phyloP scores from a whole-genome alignment of 805 yeast genomes.

The Jamesozyma rosinii region DNA sequence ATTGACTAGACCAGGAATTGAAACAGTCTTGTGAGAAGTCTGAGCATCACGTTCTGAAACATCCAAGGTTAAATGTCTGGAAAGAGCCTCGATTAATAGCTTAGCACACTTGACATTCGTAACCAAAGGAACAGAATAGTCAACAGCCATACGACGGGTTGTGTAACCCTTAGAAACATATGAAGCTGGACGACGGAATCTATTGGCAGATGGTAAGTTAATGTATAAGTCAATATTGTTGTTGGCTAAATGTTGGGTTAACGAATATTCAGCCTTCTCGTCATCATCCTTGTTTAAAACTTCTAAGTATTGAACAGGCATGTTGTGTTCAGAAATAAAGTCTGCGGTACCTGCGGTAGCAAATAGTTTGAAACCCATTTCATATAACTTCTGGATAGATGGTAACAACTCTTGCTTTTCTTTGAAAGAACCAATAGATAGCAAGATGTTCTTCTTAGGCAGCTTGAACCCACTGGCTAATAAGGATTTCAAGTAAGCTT shows the following conservation, averaged over 20 bases:
- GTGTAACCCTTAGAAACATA: conserved; percentile 95
- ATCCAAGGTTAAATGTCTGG: conserved; percentile 56
- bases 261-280: conserved; percentile 86
- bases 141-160: conserved; percentile 99
- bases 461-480: conserved; percentile 90
- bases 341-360: conserved; percentile 99
- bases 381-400: conserved; percentile 66
- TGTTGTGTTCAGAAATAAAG: conserved; percentile 86
- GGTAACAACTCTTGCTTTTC: conserved; percentile 93
- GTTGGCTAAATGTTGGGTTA: conserved; percentile 93
- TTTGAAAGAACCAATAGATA: conserved; percentile 93
- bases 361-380: conserved; percentile 80
- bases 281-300: conserved; percentile 65
- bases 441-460: conserved; percentile 88
- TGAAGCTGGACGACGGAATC: conserved; percentile 97
- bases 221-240: conserved; percentile 92
- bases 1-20: conserved; percentile 81
- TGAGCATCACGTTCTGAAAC: conserved; percentile 78
- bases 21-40: conserved; percentile 74
- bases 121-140: conserved; percentile 92
- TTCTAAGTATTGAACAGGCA: conserved; percentile 93
- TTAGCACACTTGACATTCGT: conserved; percentile 97
- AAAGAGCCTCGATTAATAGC: conserved; percentile 85
- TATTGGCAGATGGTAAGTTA: conserved; percentile 91
- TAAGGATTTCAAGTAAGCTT: conserved; percentile 91